Base-by-base conservation (phyloP, 1,284 basidiomycete species). In the Cryptococcus jaspeensis region DNA sequence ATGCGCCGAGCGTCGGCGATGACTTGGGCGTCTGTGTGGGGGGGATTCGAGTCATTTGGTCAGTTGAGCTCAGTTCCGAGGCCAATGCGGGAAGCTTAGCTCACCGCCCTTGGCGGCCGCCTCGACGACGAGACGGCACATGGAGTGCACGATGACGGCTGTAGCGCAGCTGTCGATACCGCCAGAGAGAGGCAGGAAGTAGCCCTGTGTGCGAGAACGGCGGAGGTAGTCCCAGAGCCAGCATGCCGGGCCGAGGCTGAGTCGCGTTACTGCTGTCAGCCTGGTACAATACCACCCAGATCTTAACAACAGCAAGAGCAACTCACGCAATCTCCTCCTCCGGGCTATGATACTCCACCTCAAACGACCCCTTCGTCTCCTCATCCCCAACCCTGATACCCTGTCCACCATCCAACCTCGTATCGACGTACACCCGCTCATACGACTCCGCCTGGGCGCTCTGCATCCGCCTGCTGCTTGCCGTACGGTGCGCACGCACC, bases 211-310 rank as follows among this genome's bases (percentile, higher is more conserved):
- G 5, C 91, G 83, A 13, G 95, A 98, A 39, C 95, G 86, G 25
- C 95, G 84, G 40, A 99, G 84, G 70, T 99, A 99, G 76, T 99
- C 96, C 96, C 95, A 99, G 8, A 99, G 82, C 95, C 95, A 99
- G 73, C 95, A 99, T 4, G 95, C 96, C 1, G 95, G 95, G 5
- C 95, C 96, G 2, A 97, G 81, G 2, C 92, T 96, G 64, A 39
- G 56, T 25, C 28, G 40, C n/a, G 49, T 55, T 5, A 32, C 4
- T 32, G 28, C 28, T 32, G 39, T 23, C 22, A 50, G 41, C 37
- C 35, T 22, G 35, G n/a, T 28, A 45, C 12, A 20, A 45, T 4
- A 28, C 48, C n/a, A 37, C 12, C 15, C 32, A 54, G 45, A 32
- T 28, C 32, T 44, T 50, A 43, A 37, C 18, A 23, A 4, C 7